A percentile compares a stretch with the other conserved stretches of the same genome.
Conservation (phyloP, 345 rosid species). For the Pistacia vera region DNA sequence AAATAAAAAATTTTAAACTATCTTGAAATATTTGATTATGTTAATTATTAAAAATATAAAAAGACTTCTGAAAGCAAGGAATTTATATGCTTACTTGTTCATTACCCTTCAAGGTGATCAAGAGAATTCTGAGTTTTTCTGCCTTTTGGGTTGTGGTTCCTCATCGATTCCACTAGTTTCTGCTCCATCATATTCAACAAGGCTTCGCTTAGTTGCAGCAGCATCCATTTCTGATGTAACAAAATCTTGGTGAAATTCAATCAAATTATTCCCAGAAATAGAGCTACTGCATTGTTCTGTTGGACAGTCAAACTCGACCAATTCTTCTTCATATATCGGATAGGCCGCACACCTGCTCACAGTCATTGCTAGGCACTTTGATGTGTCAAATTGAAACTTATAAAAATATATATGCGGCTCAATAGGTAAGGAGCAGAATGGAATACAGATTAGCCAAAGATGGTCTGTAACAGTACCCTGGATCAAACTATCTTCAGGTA, state of each 20-base stretch:
- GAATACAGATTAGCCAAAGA: conserved; percentile 19
- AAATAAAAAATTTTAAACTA: too few species aligned
- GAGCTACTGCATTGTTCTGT: neutral
- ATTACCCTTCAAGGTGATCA: too few species aligned
- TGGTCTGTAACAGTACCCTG: conserved; percentile 13
- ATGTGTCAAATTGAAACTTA: conserved; percentile 8
- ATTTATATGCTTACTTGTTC: too few species aligned
- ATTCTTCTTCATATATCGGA: neutral
- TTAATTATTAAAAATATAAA: too few species aligned
- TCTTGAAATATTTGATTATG: too few species aligned
- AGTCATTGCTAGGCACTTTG: neutral
- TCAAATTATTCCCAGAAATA: neutral
- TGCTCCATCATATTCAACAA: neutral
- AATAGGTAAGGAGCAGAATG: neutral
- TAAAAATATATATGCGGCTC: neutral
- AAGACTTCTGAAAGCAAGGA: too few species aligned
- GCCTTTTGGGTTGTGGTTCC: neutral
- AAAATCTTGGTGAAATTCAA: neutral
- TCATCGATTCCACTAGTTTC: neutral
- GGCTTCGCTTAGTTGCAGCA: neutral
- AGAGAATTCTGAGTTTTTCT: too few species aligned
- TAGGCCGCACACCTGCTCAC: neutral
- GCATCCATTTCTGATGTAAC: neutral
- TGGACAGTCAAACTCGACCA: neutral
- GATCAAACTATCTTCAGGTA: neutral